These are phyloP conservation scores for Apium graveolens DNA, from an alignment of 129 eudicot species.

Conservation along the genomic window DNA sequence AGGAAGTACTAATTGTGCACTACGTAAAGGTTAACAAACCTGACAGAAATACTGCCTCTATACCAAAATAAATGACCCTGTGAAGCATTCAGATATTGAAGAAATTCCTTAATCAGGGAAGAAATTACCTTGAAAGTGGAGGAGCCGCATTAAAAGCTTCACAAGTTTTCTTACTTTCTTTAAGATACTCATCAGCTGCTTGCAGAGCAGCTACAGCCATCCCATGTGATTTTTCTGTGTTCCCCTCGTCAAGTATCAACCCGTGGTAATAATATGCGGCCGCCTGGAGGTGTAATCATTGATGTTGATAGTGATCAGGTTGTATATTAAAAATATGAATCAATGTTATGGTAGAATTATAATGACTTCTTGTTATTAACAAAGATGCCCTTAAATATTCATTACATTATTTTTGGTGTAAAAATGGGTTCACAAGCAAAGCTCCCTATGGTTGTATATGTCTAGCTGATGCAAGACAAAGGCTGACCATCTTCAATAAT, in stretches of 20 bases:
- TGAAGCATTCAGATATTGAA: not conserved
- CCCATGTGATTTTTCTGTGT: constrained; percentile 93
- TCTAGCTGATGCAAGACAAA: not conserved
- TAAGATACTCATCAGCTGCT: constrained; percentile 96
- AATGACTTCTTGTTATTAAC: not conserved
- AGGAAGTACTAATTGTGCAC: not conserved
- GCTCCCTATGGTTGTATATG: not conserved
- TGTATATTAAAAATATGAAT: not conserved
- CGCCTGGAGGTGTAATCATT: constrained; percentile 37
- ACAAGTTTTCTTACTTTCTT: constrained; percentile 78
- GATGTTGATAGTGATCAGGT: not conserved
- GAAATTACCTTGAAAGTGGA: constrained; percentile 73
- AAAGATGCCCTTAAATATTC: not conserved
- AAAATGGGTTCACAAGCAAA: not conserved
- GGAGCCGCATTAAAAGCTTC: constrained; percentile 76
- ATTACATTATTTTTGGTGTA: not conserved
- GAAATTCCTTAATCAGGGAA: not conserved
- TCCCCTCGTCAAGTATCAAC: constrained; percentile 89
- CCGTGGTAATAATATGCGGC: constrained; percentile 98
- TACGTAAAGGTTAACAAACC: not conserved
- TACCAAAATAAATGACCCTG: not conserved
- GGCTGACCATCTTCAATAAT: not conserved
- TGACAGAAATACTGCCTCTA: not conserved
- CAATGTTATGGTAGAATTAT: not conserved
- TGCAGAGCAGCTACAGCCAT: constrained; percentile 96